These are phyloP conservation scores for Sporobolomyces roseus DNA, from an alignment of 768 basidiomycete genomes.

Conservation along the genomic window DNA sequence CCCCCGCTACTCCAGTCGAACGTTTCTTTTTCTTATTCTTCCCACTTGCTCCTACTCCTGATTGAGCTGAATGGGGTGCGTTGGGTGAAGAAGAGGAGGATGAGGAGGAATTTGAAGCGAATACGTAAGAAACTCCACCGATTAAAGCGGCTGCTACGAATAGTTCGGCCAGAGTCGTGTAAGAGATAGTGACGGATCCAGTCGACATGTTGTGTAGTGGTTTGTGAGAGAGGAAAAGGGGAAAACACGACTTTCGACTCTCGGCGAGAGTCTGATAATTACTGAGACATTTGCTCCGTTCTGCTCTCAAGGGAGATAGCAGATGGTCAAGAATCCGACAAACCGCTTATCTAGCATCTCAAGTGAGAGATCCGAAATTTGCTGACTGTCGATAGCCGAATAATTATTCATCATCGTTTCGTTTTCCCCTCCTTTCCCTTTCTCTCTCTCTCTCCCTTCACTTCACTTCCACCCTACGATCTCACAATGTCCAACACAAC, in stretches of 20 bases:
- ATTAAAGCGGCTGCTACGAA: conserved; percentile 24
- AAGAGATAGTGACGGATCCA: conserved; percentile 19
- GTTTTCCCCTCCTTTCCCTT: not conserved
- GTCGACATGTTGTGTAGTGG: conserved; percentile 8
- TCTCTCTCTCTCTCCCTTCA: not conserved
- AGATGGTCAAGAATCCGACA: too few species aligned
- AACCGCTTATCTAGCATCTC: too few species aligned
- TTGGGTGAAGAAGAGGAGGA: not conserved
- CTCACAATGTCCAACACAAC: not conserved
- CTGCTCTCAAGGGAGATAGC: too few species aligned
- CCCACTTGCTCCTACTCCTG: not conserved
- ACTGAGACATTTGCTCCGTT: too few species aligned
- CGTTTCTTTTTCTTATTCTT: conserved; percentile 32
- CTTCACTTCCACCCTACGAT: not conserved
- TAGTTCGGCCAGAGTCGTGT: conserved; percentile 30
- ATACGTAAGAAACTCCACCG: conserved; percentile 28
- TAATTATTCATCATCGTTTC: too few species aligned
- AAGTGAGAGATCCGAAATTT: too few species aligned
- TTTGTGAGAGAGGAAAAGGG: not conserved
- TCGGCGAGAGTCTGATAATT: too few species aligned
- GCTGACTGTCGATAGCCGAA: too few species aligned
- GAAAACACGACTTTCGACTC: too few species aligned
- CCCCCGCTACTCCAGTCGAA: not conserved
- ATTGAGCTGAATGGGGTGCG: not conserved
- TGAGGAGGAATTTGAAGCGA: not conserved